Evolutionary conservation across 1,284 basidiomycete species (phyloP), one percentile per base, ranked within the genome.

Genomic region (Ustilago trichophora): DNA sequence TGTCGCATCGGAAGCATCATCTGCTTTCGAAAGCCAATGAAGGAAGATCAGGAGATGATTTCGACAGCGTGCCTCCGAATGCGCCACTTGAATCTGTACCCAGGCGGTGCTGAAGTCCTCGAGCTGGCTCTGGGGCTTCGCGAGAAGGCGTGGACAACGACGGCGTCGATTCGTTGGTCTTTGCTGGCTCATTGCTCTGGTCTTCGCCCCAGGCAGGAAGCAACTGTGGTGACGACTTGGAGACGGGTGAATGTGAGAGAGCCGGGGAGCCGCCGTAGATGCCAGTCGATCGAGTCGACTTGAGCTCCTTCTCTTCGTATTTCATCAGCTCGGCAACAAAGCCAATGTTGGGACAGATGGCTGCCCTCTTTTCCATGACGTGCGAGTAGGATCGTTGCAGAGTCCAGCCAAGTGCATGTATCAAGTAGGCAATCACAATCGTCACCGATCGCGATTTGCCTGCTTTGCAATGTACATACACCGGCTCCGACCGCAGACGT

Each of bases 321-420:
- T 88, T 90, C 93, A 98, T 97, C 36, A 98, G 86, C 82, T 97
- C 94, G 12, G 91, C 92, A 27, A 98, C 92, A 82, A 98, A 98
- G 6, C 94, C 94, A 70, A 98, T 97, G 81, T 98, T 98, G 9
- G 95, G 94, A n/a, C 90, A 93, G 71, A 97, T 93, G 68, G 90
- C 91, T 69, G 90, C 90, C 40, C 95, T 87, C 9, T 92, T 87
- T 75, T 94, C 92, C 34, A 91, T 86, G 19, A 98, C 94, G 78
- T 92, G 94, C 1, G 89, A 85, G 80, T 97, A 98, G 0, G 94
- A 91, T 45, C 88, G 88, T 25, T 91, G 90, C 43, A 98, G 86
- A 8, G 92, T 90, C 94, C 94, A 97, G 73, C 93, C 91, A 76
- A 96, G 92, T 6, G 93, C 91, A 47, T 96, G 93, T 69, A 98